Conservation (phyloP, 1,284 basidiomycete species). For the Stereum hirsutum region DNA sequence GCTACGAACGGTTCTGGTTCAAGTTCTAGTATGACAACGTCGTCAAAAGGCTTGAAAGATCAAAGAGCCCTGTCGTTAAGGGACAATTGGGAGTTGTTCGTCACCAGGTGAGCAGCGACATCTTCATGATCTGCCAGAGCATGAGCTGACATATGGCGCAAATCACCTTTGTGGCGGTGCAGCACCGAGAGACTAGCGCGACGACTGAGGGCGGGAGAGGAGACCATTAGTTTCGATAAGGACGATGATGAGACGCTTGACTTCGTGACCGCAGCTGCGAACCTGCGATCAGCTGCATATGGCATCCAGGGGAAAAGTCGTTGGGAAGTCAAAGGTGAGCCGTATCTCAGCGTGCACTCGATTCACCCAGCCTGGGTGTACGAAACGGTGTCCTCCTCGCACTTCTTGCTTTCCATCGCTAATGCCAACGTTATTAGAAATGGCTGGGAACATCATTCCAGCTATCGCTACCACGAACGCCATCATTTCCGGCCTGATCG, state of each 20-base stretch:
- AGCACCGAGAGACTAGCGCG: constrained; percentile 75
- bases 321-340: constrained; percentile 90
- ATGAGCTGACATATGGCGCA: background rate
- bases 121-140: too few relatives aligned
- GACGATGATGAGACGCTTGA: constrained; percentile 96
- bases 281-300: constrained; percentile 87
- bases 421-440: constrained; percentile 61
- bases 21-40: constrained; percentile 14
- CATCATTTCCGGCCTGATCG: constrained; percentile 90
- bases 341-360: background rate
- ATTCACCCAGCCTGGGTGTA: background rate
- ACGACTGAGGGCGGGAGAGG: constrained; percentile 66
- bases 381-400: background rate
- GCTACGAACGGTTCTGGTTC: constrained; percentile 10
- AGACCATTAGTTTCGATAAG: constrained; percentile 90
- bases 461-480: constrained; percentile 99
- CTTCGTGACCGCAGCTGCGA: constrained; percentile 92
- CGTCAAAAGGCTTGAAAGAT: constrained; percentile 55
- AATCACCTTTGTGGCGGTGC: background rate
- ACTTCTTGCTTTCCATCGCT: background rate
- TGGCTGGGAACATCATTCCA: constrained; percentile 99
- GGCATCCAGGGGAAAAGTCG: constrained; percentile 85
- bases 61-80: constrained; percentile 67
- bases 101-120: constrained; percentile 60
- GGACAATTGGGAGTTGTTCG: constrained; percentile 78